phyloP scores from a whole-genome alignment of 2,329 filamentous ascomycete genomes.

The Pleochaeta shiraiana region DNA sequence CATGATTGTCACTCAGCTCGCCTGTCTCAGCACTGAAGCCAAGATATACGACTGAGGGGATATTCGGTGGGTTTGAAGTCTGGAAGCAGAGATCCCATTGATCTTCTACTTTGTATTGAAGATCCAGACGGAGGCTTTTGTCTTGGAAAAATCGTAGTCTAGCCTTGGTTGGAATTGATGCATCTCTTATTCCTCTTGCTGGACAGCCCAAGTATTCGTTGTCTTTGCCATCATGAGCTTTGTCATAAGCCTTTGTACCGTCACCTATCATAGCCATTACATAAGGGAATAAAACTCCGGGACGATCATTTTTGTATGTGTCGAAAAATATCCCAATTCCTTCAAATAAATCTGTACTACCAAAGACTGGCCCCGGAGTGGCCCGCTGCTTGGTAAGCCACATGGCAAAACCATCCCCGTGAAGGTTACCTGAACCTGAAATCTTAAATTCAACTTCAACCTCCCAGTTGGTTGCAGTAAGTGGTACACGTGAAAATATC shows the following conservation, averaged over 20 bases:
- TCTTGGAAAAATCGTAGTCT: slow-evolving; percentile 94
- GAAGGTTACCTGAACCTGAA: slow-evolving; percentile 68
- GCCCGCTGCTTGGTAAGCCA: slow-evolving; percentile 94
- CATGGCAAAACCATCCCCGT: slow-evolving; percentile 92
- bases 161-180: slow-evolving; percentile 60
- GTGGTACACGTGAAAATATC: slow-evolving; percentile 80
- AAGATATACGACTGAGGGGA: slow-evolving; percentile 57
- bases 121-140: slow-evolving; percentile 69
- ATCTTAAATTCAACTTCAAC: slow-evolving; percentile 93
- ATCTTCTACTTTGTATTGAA: slow-evolving; percentile 82
- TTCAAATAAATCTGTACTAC: slow-evolving; percentile 71
- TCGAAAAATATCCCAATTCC: slow-evolving; percentile 85
- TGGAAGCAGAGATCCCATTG: slow-evolving; percentile 86
- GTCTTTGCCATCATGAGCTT: slow-evolving; percentile 81
- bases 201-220: slow-evolving; percentile 91
- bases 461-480: slow-evolving; percentile 98
- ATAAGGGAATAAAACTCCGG: slow-evolving; percentile 87
- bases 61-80: slow-evolving; percentile 43
- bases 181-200: slow-evolving; percentile 70
- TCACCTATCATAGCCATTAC: slow-evolving; percentile 98
- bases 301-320: slow-evolving; percentile 98
- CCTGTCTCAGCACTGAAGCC: slow-evolving; percentile 79
- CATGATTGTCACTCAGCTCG: slow-evolving; percentile 93
- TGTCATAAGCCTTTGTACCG: slow-evolving; percentile 73
- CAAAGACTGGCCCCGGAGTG: slow-evolving; percentile 65